Conservation (phyloP, 352 stramenopile genomes). For the Globisporangium nunn region DNA sequence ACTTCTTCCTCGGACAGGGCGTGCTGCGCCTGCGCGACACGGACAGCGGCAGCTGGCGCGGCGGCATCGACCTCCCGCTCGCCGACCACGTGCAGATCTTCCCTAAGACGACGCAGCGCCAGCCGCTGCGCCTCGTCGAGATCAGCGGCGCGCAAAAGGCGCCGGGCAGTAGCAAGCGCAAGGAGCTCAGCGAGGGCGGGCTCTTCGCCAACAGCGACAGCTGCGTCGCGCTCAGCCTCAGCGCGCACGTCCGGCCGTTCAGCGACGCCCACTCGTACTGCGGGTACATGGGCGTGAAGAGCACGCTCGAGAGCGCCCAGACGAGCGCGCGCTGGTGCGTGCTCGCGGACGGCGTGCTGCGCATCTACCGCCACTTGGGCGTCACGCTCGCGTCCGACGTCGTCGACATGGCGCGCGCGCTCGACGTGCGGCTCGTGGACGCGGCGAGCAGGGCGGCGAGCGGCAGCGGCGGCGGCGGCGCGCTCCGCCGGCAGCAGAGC, state of each 20-base stretch:
- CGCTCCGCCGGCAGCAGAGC: conserved; percentile 18
- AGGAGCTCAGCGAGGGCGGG: background rate
- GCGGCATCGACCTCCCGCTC: conserved; percentile 36
- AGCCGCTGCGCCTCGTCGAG: conserved; percentile 34
- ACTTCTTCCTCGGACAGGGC: conserved; percentile 63
- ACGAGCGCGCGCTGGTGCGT: conserved; percentile 67
- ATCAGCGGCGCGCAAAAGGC: conserved; percentile 3
- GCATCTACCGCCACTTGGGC: conserved; percentile 70
- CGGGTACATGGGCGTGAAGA: conserved; percentile 63
- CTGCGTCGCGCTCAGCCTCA: conserved; percentile 24
- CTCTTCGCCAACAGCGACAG: conserved; percentile 11
- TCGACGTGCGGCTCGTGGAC: conserved; percentile 37
- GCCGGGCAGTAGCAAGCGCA: background rate
- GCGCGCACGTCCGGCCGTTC: conserved; percentile 37
- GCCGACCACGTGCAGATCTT: conserved; percentile 43
- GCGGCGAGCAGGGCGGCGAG: conserved; percentile 12
- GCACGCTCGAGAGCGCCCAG: conserved; percentile 51
- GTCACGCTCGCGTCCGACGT: conserved; percentile 57
- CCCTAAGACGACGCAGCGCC: conserved; percentile 50
- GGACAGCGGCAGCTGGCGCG: conserved; percentile 33
- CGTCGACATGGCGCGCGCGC: conserved; percentile 45
- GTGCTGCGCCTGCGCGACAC: conserved; percentile 41
- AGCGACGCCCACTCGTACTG: conserved; percentile 46
- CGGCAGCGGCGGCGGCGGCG: conserved; percentile 1
- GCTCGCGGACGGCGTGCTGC: conserved; percentile 45